phyloP scores from a whole-genome alignment of 169 alveolate species.

The Eimeria acervulina region DNA sequence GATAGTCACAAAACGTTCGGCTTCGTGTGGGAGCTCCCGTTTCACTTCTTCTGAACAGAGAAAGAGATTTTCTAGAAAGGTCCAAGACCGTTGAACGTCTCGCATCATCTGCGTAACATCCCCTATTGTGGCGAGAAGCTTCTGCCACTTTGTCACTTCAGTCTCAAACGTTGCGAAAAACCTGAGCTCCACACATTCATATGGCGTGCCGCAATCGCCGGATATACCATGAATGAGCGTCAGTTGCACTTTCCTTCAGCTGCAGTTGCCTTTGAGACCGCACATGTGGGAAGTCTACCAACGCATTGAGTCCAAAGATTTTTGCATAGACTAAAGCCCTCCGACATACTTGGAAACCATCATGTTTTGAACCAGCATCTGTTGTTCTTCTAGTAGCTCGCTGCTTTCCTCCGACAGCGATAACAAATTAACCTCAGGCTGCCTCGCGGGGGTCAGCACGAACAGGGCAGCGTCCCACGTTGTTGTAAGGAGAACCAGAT shows the following conservation, averaged over 20 bases:
- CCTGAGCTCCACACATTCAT: constrained; percentile 82
- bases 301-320: background rate
- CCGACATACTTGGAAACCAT: constrained; percentile 90
- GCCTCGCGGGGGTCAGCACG: constrained; percentile 93
- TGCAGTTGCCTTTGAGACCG: background rate
- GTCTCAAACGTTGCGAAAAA: constrained; percentile 96
- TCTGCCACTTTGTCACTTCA: constrained; percentile 95
- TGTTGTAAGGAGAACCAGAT: constrained; percentile 92
- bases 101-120: constrained; percentile 95
- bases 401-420: constrained; percentile 96
- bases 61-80: constrained; percentile 97
- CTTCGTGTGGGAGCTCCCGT: constrained; percentile 97
- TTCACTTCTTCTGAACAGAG: constrained; percentile 98
- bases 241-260: background rate
- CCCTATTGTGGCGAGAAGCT: constrained; percentile 94
- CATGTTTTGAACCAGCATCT: constrained; percentile 96
- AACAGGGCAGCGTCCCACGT: constrained; percentile 95
- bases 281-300: background rate
- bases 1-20: constrained; percentile 96
- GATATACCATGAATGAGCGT: background rate
- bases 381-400: constrained; percentile 97
- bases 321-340: background rate
- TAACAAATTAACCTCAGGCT: constrained; percentile 93
- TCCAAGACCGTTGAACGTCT: constrained; percentile 98
- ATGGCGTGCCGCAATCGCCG: background rate